Conservation (phyloP, 2,329 filamentous ascomycete species). For the Phialocephala sp. region DNA sequence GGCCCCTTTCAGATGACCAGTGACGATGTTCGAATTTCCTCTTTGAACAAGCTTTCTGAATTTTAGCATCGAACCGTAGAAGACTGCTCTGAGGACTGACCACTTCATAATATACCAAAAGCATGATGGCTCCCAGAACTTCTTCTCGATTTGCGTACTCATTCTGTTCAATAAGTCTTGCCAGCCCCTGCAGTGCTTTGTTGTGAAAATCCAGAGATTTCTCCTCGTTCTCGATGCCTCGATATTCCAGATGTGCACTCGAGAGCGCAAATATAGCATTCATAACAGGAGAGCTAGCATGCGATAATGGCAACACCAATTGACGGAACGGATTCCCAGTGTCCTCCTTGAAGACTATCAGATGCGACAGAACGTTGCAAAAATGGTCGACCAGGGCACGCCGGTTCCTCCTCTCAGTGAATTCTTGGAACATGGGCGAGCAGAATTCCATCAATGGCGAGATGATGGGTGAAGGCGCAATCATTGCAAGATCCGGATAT, state of each 20-base stretch:
- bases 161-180: slow-evolving; percentile 60
- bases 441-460: slow-evolving; percentile 54
- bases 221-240: slow-evolving; percentile 57
- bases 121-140: slow-evolving; percentile 64
- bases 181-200: slow-evolving; percentile 62
- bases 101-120: slow-evolving; percentile 68
- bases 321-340: slow-evolving; percentile 67
- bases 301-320: slow-evolving; percentile 64
- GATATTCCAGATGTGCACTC: slow-evolving; percentile 80
- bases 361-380: slow-evolving; percentile 66
- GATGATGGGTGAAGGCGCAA: slow-evolving; percentile 37
- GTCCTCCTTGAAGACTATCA: slow-evolving; percentile 70
- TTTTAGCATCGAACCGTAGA: background rate
- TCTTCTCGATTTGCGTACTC: slow-evolving; percentile 59
- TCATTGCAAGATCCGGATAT: slow-evolving; percentile 43
- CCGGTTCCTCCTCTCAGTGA: slow-evolving; percentile 58
- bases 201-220: slow-evolving; percentile 65
- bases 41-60: slow-evolving; percentile 61
- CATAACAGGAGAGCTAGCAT: slow-evolving; percentile 65
- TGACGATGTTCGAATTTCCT: slow-evolving; percentile 63
- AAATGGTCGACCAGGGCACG: slow-evolving; percentile 66
- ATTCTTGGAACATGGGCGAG: slow-evolving; percentile 60
- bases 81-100: slow-evolving; percentile 48
- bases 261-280: slow-evolving; percentile 86
- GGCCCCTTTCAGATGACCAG: slow-evolving; percentile 65